Evolutionary conservation across 352 stramenopile genomes (phyloP), one percentile per base, ranked within the genome.

Genomic region (Phytophthora fragariae): DNA sequence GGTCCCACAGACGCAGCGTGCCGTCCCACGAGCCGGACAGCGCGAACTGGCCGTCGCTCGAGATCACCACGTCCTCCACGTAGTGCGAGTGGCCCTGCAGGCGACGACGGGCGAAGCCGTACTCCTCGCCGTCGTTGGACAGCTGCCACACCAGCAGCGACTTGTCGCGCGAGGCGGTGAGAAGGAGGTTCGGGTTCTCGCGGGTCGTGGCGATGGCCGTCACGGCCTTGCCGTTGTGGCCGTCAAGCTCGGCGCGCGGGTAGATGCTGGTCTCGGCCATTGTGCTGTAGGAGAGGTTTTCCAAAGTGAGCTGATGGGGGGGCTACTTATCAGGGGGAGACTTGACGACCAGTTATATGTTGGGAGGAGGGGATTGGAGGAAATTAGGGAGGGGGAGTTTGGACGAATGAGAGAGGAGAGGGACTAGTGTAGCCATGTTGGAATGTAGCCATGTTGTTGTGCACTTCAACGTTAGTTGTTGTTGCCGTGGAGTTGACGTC

Each of bases 61-160:
- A 99, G 86, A 99, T 99, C 66, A 99, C 97, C 39, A 99, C 98
- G 76, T 99, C 98, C 73, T 98, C 94, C 11, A 99, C 98, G 83
- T 99, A 99, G 96, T 99, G 98, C 75, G 94, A 98, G 92, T 99
- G 98, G 86, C 98, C 98, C 63, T 93, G 95, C 37, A 99, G 86
- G 57, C 97, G 95, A 73, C 97, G 97, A 75, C 97, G 96, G 41
- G 98, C 96, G 79, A 98, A 99, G 77, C 98, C 98, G 86, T 99
- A 99, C 81, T 88, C 99, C 70, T 99, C 97, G 57, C 99, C 90
- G 70, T 99, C 95, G 82, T 95, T 98, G 39, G 88, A 95, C 61
- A 97, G 82, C 79, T 96, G 88, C 89, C 92, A 97, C 55, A 96
- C 88, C 21, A 96, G 81, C 57, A 96, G 81, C 58, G 85, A 91